Percentiles rank a stretch among this genome's conserved stretches.
These are phyloP conservation scores for Helotiales sp. DNA, from an alignment of 2,329 filamentous ascomycete genomes.

Conservation along the genomic window DNA sequence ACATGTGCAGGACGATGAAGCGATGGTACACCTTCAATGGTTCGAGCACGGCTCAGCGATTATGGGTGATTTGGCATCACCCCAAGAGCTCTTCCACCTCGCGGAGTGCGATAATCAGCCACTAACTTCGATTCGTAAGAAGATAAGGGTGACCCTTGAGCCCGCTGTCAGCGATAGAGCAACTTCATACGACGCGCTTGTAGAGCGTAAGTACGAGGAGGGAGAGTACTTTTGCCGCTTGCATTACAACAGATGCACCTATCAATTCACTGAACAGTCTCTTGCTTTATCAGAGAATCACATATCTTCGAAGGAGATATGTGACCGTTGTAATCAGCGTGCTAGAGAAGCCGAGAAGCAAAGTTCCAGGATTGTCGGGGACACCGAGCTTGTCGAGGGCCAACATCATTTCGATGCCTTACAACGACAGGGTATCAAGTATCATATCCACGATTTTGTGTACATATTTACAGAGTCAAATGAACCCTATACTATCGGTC, in stretches of 20 bases:
- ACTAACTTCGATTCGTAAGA: constrained; percentile 8
- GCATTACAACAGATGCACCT: background rate
- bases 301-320: background rate
- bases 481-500: constrained; percentile 15
- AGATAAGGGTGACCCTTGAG: constrained; percentile 17
- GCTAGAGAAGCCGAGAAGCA: background rate
- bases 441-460: constrained; percentile 17
- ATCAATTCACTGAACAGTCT: constrained; percentile 9
- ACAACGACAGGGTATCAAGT: background rate
- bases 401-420: background rate
- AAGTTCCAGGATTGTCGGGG: background rate
- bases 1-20: background rate
- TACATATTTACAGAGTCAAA: constrained; percentile 5
- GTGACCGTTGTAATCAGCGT: background rate
- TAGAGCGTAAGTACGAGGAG: background rate
- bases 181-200: background rate
- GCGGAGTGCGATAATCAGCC: constrained; percentile 13
- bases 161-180: no score
- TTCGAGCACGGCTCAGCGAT: constrained; percentile 20
- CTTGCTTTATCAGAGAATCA: background rate
- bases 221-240: constrained; percentile 17
- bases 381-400: background rate
- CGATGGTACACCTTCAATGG: constrained; percentile 19
- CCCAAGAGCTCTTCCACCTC: constrained; percentile 20
- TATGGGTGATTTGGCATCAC: constrained; percentile 14